Percentiles rank a stretch among this genome's conserved stretches.
These are phyloP conservation scores for Potentilla sterilis DNA, from an alignment of 306 rosid species.

Conservation along the genomic window DNA sequence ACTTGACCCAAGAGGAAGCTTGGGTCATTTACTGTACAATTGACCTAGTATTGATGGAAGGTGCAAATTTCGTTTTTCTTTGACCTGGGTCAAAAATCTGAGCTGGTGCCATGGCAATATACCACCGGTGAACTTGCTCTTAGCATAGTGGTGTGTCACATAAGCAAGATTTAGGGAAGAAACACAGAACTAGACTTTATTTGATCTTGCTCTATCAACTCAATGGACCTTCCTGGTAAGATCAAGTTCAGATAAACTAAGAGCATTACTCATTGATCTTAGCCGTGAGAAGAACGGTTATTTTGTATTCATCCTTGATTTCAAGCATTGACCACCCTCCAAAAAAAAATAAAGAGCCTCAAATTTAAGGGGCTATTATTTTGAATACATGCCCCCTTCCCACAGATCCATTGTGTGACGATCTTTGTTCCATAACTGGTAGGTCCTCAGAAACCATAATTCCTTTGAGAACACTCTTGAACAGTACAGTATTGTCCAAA, in stretches of 20 bases:
- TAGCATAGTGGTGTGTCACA: not conserved
- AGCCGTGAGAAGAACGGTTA: not conserved
- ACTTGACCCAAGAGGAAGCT: too few relatives aligned
- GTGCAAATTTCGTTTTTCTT: too few relatives aligned
- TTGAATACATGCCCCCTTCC: not conserved
- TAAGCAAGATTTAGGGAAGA: not conserved
- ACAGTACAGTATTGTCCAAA: not conserved
- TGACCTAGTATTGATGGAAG: too few relatives aligned
- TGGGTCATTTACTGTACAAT: too few relatives aligned
- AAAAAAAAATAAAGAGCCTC: not conserved
- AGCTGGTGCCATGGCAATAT: too few relatives aligned
- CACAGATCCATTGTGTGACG: not conserved
- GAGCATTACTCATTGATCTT: not conserved
- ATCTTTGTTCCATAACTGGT: not conserved
- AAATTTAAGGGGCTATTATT: not conserved
- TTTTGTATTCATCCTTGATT: not conserved
- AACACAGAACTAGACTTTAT: not conserved
- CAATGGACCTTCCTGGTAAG: not conserved
- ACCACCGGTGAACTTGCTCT: too few relatives aligned
- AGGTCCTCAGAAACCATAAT: slow-evolving; percentile 6
- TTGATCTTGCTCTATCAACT: not conserved
- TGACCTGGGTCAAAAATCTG: too few relatives aligned
- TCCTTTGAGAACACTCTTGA: not conserved
- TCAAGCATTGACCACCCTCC: not conserved
- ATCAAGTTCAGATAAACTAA: not conserved